Percentiles rank a stretch among this genome's conserved stretches.
These are phyloP conservation scores for Fragaria vesca DNA, from an alignment of 306 rosid genomes.

Conservation along the genomic window DNA sequence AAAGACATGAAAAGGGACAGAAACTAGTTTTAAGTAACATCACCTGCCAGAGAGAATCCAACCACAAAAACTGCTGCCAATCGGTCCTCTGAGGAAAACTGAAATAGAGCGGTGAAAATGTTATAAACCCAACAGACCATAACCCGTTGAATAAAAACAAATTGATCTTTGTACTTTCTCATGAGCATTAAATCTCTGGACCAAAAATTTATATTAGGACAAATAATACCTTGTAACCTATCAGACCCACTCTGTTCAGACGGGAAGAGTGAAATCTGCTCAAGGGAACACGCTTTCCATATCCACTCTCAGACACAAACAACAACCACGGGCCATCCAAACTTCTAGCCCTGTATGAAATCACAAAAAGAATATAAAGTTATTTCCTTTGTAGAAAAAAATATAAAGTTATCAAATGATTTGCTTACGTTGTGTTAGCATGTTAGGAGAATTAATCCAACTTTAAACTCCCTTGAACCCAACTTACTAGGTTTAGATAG, in stretches of 20 bases:
- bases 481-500: background rate
- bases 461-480: background rate
- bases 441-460: background rate
- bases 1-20: background rate
- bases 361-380: background rate
- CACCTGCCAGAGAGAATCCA: slow-evolving; percentile 86
- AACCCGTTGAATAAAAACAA: background rate
- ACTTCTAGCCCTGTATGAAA: slow-evolving; percentile 43
- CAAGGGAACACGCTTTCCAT: slow-evolving; percentile 93
- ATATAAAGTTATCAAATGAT: background rate
- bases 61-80: slow-evolving; percentile 92
- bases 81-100: slow-evolving; percentile 83
- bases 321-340: slow-evolving; percentile 85
- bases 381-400: background rate
- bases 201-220: background rate
- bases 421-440: background rate
- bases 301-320: slow-evolving; percentile 92
- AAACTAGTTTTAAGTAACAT: slow-evolving; percentile 5
- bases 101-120: slow-evolving; percentile 15
- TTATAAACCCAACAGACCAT: slow-evolving; percentile 5
- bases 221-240: slow-evolving; percentile 82
- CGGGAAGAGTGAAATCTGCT: slow-evolving; percentile 67
- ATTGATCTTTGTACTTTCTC: background rate
- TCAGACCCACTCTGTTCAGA: slow-evolving; percentile 85
- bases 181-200: slow-evolving; percentile 3